These are phyloP conservation scores for Oropetium thomaeum DNA, from an alignment of 176 grass and related monocot species.

Conservation along the genomic window DNA sequence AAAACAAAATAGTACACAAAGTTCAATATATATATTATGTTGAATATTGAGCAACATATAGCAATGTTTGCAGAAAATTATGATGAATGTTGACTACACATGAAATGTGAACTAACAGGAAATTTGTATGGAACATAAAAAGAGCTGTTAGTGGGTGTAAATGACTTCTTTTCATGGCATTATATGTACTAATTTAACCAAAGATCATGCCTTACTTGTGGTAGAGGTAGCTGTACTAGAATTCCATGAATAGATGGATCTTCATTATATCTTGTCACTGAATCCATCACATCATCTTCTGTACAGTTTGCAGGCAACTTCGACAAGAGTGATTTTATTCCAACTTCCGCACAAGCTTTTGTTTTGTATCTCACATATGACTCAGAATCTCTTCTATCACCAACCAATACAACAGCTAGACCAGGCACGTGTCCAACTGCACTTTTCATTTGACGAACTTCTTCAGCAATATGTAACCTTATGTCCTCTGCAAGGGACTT, in stretches of 20 bases:
- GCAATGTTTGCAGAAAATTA: background rate
- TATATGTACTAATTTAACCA: conserved; percentile 12
- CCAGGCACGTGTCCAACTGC: conserved; percentile 59
- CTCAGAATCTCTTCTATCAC: conserved; percentile 78
- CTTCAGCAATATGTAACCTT: conserved; percentile 61
- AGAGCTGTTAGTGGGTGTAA: background rate
- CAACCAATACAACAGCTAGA: conserved; percentile 80
- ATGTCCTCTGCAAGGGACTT: conserved; percentile 81
- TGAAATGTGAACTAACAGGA: conserved; percentile 16
- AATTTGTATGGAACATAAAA: background rate
- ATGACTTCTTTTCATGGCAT: background rate
- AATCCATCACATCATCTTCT: conserved; percentile 68
- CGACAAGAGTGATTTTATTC: conserved; percentile 70
- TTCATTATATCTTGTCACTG: conserved; percentile 63
- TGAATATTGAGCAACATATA: background rate
- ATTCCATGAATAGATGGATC: conserved; percentile 91
- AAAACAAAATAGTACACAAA: conserved; percentile 21
- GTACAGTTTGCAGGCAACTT: conserved; percentile 67
- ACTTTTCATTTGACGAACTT: conserved; percentile 57
- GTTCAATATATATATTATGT: background rate
- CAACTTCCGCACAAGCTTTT: conserved; percentile 84
- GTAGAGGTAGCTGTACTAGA: conserved; percentile 92
- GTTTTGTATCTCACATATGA: conserved; percentile 80
- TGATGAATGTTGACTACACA: conserved; percentile 2
- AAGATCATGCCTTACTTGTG: conserved; percentile 45